Conservation (phyloP, 1,139 yeast species). For the Spencermartinsiella ligniputridi region DNA sequence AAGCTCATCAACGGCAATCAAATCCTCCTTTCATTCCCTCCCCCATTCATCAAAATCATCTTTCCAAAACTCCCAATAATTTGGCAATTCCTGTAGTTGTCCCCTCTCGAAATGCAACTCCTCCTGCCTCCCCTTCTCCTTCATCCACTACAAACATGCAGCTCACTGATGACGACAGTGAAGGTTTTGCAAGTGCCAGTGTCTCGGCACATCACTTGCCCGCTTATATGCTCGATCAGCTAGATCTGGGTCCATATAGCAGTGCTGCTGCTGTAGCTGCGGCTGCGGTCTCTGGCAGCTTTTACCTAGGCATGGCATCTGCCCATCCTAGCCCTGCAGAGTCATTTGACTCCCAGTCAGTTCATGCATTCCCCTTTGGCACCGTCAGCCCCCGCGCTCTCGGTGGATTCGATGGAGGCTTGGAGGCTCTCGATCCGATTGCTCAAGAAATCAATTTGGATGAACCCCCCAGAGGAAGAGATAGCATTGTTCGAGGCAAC, state of each 20-base stretch:
- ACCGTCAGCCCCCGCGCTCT: neutral
- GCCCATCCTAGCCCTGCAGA: neutral
- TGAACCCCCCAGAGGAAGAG: neutral
- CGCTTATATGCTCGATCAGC: conserved; percentile 2
- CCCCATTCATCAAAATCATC: neutral
- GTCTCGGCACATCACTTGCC: neutral
- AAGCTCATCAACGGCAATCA: neutral
- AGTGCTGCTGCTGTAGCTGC: conserved; percentile 24
- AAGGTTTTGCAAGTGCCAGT: neutral
- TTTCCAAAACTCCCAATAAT: neutral
- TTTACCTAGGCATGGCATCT: neutral
- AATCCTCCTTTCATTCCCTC: neutral
- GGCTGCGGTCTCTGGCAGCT: conserved; percentile 17
- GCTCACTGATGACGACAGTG: neutral
- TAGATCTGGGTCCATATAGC: conserved; percentile 19
- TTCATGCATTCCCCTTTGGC: neutral
- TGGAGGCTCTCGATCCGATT: neutral
- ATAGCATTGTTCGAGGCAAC: neutral
- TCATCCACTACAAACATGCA: neutral
- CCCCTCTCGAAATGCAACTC: neutral
- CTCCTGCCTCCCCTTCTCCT: neutral
- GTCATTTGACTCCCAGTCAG: neutral
- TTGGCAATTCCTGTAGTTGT: neutral
- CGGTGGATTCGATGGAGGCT: neutral
- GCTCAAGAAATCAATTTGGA: neutral